These are phyloP conservation scores for Dimocarpus longan DNA, from an alignment of 345 rosid species.

Conservation along the genomic window DNA sequence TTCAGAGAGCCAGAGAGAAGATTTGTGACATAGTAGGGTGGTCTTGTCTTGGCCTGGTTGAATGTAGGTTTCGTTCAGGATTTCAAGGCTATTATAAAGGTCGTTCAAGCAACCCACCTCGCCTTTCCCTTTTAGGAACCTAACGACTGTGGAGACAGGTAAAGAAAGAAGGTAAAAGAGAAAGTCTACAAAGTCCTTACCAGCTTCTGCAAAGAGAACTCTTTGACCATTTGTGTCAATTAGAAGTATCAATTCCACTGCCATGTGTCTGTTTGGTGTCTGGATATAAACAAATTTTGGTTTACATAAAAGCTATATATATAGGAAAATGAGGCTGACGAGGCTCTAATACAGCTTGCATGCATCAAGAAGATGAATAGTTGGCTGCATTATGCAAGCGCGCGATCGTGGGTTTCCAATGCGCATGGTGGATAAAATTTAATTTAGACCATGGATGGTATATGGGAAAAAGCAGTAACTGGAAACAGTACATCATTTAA, in stretches of 20 bases:
- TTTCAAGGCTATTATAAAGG: not conserved
- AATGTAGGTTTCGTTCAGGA: not conserved
- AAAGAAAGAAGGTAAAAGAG: constrained; percentile 27
- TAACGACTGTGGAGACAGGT: constrained; percentile 27
- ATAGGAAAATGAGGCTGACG: no score
- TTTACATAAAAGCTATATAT: no score
- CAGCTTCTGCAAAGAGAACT: constrained; percentile 35
- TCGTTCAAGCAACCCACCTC: constrained; percentile 11
- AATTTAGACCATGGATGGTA: no score
- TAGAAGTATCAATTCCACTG: constrained; percentile 10
- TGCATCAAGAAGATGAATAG: no score
- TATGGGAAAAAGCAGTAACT: no score
- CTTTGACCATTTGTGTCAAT: constrained; percentile 17
- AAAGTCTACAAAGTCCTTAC: constrained; percentile 41
- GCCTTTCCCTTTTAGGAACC: constrained; percentile 1
- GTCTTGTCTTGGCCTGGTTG: not conserved
- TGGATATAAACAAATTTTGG: no score
- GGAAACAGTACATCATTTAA: no score
- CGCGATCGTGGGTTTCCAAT: no score
- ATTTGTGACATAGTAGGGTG: not conserved
- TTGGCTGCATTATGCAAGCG: no score
- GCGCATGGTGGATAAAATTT: no score
- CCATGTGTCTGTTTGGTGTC: not conserved
- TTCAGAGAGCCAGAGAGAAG: not conserved
- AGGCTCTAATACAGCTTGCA: no score